Evolutionary conservation across 805 yeast genomes (phyloP).

Genomic region (Groenewaldozyma salmanticensis): DNA sequence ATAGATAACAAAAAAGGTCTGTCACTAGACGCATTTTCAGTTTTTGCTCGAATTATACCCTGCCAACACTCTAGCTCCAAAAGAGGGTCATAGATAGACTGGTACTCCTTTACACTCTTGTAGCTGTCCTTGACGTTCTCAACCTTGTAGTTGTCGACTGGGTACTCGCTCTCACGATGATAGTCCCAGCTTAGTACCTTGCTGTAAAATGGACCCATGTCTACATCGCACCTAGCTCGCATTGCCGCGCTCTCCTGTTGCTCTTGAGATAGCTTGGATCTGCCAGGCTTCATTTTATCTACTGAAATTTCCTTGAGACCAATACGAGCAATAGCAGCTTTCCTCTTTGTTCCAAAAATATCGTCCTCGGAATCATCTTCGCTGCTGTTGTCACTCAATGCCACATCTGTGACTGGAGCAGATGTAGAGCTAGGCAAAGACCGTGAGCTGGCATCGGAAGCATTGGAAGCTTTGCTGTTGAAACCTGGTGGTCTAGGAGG

Average conservation of each 20-base stretch:
- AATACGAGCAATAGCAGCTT: constrained; percentile 21
- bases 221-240: constrained; percentile 71
- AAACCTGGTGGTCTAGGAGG: constrained; percentile 46
- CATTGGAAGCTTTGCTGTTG: constrained; percentile 22
- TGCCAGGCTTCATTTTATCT: constrained; percentile 4
- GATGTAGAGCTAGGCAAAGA: too few species aligned
- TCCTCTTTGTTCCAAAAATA: constrained; percentile 27
- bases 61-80: constrained; percentile 91
- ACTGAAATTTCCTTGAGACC: background rate
- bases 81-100: constrained; percentile 64
- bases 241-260: constrained; percentile 30
- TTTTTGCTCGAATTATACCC: constrained; percentile 63
- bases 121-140: constrained; percentile 44
- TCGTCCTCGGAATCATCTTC: constrained; percentile 29
- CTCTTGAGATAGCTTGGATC: background rate
- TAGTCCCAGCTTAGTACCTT: constrained; percentile 72
- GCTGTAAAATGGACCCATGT: constrained; percentile 63
- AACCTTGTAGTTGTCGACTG: constrained; percentile 27
- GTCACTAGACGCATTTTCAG: constrained; percentile 38
- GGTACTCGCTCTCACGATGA: constrained; percentile 44
- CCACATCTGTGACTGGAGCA: constrained; percentile 17
- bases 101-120: constrained; percentile 52
- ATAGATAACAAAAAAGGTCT: constrained; percentile 56
- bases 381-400: constrained; percentile 16
- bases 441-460: too few species aligned